Percentiles rank a stretch among this genome's conserved stretches.
Evolutionary conservation across 148 eudicot species (phyloP).

Genomic region (Persicaria maculosa): DNA sequence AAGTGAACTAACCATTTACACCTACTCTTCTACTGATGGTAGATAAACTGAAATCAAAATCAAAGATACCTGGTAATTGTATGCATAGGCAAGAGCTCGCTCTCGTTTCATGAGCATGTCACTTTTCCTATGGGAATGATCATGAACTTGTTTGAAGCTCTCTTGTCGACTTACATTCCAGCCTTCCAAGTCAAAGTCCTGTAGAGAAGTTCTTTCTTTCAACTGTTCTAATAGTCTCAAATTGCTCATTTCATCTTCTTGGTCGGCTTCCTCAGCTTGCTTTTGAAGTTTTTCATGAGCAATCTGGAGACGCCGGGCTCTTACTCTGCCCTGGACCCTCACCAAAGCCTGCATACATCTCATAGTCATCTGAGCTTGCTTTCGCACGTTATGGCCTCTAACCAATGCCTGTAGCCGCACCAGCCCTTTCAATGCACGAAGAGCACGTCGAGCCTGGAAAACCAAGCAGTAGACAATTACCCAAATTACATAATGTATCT

Average conservation of each 20-base stretch:
- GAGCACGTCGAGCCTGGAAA: conserved; percentile 76
- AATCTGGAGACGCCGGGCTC: conserved; percentile 39
- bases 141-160: conserved; percentile 2
- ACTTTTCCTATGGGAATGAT: conserved; percentile 1
- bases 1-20: background rate
- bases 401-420: conserved; percentile 81
- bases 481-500: background rate
- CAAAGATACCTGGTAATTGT: conserved; percentile 11
- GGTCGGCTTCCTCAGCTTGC: background rate
- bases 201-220: background rate
- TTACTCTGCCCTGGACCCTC: conserved; percentile 53
- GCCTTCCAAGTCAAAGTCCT: background rate
- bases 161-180: background rate
- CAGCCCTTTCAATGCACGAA: conserved; percentile 69
- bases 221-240: background rate
- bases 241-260: conserved; percentile 2
- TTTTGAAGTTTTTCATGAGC: conserved; percentile 3
- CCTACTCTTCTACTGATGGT: background rate
- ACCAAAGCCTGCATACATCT: conserved; percentile 68
- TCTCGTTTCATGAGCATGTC: conserved; percentile 10
- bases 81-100: conserved; percentile 14
- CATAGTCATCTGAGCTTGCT: conserved; percentile 60
- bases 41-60: background rate
- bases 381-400: conserved; percentile 81
- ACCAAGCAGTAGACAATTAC: background rate